Evolutionary conservation across 495 filamentous ascomycete genomes (phyloP).

Genomic region (Poronia punctata): DNA sequence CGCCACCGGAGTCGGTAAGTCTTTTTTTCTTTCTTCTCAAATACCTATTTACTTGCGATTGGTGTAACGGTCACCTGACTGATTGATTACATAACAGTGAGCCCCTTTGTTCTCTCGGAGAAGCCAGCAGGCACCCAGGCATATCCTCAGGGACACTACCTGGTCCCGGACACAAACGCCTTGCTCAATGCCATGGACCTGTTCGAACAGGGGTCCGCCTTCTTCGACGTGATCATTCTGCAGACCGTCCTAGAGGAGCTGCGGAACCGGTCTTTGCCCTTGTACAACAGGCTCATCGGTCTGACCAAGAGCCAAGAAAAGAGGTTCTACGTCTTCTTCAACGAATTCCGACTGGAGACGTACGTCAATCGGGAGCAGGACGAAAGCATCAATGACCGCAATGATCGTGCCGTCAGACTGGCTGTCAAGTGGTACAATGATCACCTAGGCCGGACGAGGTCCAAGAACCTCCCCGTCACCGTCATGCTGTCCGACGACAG

Average conservation of each 20-base stretch:
- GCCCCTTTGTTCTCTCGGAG: constrained; percentile 80
- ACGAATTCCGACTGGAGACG: constrained; percentile 92
- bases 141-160: constrained; percentile 84
- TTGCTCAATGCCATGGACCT: constrained; percentile 93
- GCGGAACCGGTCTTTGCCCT: constrained; percentile 81
- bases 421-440: constrained; percentile 85
- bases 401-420: constrained; percentile 82
- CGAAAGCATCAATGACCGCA: constrained; percentile 93
- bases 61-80: too few relatives aligned
- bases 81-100: constrained; percentile 42
- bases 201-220: constrained; percentile 84
- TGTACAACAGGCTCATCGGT: constrained; percentile 87
- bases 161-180: constrained; percentile 94
- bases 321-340: constrained; percentile 97
- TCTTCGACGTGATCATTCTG: constrained; percentile 90
- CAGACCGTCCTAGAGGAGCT: constrained; percentile 96
- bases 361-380: constrained; percentile 65
- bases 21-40: not conserved
- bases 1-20: constrained; percentile 67
- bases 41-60: too few relatives aligned
- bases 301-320: constrained; percentile 93
- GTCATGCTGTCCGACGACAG: constrained; percentile 93
- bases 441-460: constrained; percentile 61
- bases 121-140: constrained; percentile 72
- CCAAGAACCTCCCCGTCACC: constrained; percentile 61